Evolutionary conservation across 192 early-diverging fungal genomes (phyloP), one percentile per base, ranked within the genome.

Genomic region (Rhizophagus prolifer): DNA sequence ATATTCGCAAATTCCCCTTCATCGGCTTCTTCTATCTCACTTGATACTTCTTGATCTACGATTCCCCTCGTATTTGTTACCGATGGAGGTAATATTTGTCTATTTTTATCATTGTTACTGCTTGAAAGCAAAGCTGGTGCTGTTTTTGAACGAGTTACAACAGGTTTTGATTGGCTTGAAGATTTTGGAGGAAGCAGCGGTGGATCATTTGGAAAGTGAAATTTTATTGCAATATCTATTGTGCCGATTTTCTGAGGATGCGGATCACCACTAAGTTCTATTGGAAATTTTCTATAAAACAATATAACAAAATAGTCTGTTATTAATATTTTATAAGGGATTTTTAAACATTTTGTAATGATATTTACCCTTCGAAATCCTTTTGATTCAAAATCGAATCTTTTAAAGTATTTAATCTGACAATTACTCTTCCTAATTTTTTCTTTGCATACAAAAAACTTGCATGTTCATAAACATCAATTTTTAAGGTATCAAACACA

Each of bases 401-500:
- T 19, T 61, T 74, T 16, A 74, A 61, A 23, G 19, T n/a, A 61
- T 6, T 74, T 38, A 74, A 6, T 14, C 31, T 50, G 41, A 74
- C 10, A 74, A 61, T 4, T 16, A 16, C 31, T 34, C 72, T 58
- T 2, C 72, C 72, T 21, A 38, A 16, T 74, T 21, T 74, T 60
- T 60, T 74, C n/a, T 74, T 74, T 5, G 28, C 36, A 62, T 74
- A 34, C 21, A 61, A 61, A 26, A 74, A 74, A 50, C 25, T 54
- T 0, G 58, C 59, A 10, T 74, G 31, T 21, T 60, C 72, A 61
- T 74, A 74, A 58, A 74, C 23, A 61, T 60, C 72, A 26, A 74
- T 31, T 74, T 74, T 74, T 26, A 74, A 60, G 8, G 72, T 34
- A 23, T 74, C 58, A 74, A 74, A 74, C 2, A 60, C 30, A 21